Base-by-base conservation (phyloP, 2,329 filamentous ascomycete species). In the Sporothrix globosa region DNA sequence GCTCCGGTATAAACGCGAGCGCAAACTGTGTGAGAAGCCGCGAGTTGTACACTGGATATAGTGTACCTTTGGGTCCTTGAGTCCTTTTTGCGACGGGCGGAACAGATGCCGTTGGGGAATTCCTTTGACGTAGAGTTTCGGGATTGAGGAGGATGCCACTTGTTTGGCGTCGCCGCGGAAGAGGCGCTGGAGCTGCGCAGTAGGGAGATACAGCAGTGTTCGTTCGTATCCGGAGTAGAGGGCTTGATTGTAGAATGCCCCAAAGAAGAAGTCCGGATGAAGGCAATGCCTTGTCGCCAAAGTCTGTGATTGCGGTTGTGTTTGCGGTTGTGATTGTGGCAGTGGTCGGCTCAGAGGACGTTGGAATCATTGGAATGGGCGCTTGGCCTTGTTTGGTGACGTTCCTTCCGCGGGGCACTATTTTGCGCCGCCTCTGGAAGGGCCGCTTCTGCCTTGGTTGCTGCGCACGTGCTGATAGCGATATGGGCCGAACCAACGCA, bases 401-500 rank as follows among this genome's bases (percentile, higher is more conserved):
- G 69, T 56, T 70, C 67, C 58, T 27, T 41, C 3, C 61, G 46
- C 50, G 63, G 63, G 63, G 63, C 63, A 14, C 65, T 30, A 21
- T 46, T 58, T 27, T 68, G 34, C 50, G 58, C 58, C 58, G 58
- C 39, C 39, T 61, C 56, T 41, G 56, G 41, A 61, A 41, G 30
- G 30, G 34, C 53, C 56, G 56, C 27, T 44, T 34, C 34, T 44
- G 58, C 58, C 58, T 63, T 44, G 30, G 30, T 30, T 19, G 61
- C 24, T 14, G 21, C 17, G 61, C 61, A 69, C 68, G 56, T 69
- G 56, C 46, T 46, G 68, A 63, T 69, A 69, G 27, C 65, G 68
- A 65, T 69, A 30, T 13, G 4, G 39, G 24, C 44, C 1, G 13
- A 14, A 44, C 41, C 13, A 7, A 2, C 13, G 3, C 41, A 14